These are phyloP conservation scores for Obba rivulosa DNA, from an alignment of 768 basidiomycete species.

Conservation along the genomic window DNA sequence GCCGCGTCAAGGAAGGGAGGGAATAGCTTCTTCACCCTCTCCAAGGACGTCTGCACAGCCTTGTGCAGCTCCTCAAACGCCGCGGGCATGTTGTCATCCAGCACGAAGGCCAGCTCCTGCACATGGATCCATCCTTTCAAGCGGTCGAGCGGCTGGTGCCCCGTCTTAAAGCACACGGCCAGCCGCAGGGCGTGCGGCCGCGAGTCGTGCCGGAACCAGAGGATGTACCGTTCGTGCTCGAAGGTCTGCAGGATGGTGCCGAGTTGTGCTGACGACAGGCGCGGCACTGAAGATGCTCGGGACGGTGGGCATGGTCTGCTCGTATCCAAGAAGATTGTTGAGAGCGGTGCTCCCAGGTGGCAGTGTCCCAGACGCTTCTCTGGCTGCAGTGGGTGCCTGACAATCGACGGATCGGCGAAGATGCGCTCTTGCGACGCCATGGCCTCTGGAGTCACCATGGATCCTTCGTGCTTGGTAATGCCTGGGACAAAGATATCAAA, in stretches of 20 bases:
- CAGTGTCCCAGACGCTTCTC: background rate
- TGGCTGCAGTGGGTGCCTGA: background rate
- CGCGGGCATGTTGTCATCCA: background rate
- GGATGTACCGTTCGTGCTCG: slow-evolving; percentile 40
- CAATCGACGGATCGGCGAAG: slow-evolving; percentile 5
- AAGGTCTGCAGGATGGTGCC: slow-evolving; percentile 34
- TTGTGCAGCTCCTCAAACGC: slow-evolving; percentile 7
- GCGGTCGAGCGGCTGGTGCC: slow-evolving; percentile 41
- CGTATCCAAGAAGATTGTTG: background rate
- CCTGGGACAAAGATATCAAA: background rate
- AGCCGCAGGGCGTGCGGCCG: slow-evolving; percentile 21
- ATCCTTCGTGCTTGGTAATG: background rate
- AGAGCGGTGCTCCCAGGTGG: slow-evolving; percentile 7
- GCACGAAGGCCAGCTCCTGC: slow-evolving; percentile 12
- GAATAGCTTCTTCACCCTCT: slow-evolving; percentile 10
- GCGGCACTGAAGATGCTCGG: background rate
- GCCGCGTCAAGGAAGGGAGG: slow-evolving; percentile 13
- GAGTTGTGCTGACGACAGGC: slow-evolving; percentile 12
- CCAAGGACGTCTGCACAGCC: slow-evolving; percentile 8
- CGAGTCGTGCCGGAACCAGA: slow-evolving; percentile 40
- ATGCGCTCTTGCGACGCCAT: slow-evolving; percentile 9
- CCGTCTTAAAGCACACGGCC: slow-evolving; percentile 47
- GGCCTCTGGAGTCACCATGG: background rate
- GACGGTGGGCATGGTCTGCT: background rate
- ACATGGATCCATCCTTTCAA: slow-evolving; percentile 48